Evolutionary conservation across 495 filamentous ascomycete genomes (phyloP), one percentile per base, ranked within the genome.

Genomic region (Pyrenula massariospora): DNA sequence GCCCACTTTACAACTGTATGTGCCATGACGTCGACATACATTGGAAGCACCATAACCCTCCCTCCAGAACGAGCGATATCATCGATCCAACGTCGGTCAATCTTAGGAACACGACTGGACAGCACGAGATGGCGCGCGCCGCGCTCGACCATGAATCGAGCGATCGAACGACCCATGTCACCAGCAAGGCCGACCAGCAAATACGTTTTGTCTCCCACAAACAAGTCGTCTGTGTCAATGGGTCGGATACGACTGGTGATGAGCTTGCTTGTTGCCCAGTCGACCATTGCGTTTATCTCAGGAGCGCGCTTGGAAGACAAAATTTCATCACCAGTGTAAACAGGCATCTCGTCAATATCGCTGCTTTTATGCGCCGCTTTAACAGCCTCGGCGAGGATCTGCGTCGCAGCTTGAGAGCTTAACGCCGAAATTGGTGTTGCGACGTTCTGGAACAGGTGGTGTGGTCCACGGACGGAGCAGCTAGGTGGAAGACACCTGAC

Each of bases 111-210:
- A 42, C 31, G 31, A 42, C 31, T 42, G 31, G 31, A 42, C 0
- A 75, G 63, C 31, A 63, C 58, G 5, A 79, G 19, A 52, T 71
- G 59, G 2, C 60, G 60, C 0, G 69, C 76, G 0, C 77, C 76
- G 1, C 63, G 58, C 12, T 57, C 54, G 1, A 67, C 70, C n/a
- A 79, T 52, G 56, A 69, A 68, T 1, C 64, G 19, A 0, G 68
- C 68, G 0, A 78, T 57, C 12, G 57, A 69, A 0, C 66, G 67
- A 11, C 75, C 74, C 21, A 81, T 58, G 5, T 76, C 76, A 12
- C 69, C 70, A 3, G 74, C 54, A 0, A 73, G 75, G 20, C 77
- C 77, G 1, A 69, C 63, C 31, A 81, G 64, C 0, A 78, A 57
- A 53, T 78, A 77, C 0, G 66, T 53, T 15, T 42, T 42, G 31